Conservation (phyloP, 768 basidiomycete genomes). For the Xerocomus spinulosus region DNA sequence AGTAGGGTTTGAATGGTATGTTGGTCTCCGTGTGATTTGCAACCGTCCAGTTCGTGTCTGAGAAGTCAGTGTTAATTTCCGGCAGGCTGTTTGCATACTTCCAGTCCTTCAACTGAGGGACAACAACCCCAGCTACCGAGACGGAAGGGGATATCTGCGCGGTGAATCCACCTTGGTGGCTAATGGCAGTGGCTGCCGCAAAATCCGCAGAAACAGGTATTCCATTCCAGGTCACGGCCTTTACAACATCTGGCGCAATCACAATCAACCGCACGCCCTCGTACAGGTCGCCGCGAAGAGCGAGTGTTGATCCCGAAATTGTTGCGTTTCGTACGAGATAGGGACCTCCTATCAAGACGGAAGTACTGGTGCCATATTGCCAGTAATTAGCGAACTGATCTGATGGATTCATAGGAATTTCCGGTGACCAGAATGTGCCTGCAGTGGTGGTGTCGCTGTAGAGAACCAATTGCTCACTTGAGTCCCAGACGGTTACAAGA, state of each 20-base stretch:
- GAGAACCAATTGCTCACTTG: slow-evolving; percentile 60
- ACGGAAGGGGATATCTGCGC: slow-evolving; percentile 39
- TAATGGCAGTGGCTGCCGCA: slow-evolving; percentile 27
- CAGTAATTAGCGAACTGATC: slow-evolving; percentile 58
- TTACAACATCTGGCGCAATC: slow-evolving; percentile 53
- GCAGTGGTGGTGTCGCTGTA: slow-evolving; percentile 64
- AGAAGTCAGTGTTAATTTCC: slow-evolving; percentile 53
- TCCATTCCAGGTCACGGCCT: slow-evolving; percentile 71
- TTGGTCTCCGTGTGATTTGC: slow-evolving; percentile 75
- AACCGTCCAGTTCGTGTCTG: slow-evolving; percentile 59
- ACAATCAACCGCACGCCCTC: slow-evolving; percentile 54
- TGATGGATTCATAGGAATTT: slow-evolving; percentile 39
- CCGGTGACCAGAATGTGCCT: slow-evolving; percentile 73
- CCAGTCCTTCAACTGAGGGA: slow-evolving; percentile 62
- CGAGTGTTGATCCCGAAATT: slow-evolving; percentile 46
- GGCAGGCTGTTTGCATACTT: slow-evolving; percentile 72
- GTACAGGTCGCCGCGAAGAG: slow-evolving; percentile 66
- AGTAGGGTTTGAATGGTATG: slow-evolving; percentile 62
- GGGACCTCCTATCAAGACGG: slow-evolving; percentile 62
- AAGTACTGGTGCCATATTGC: slow-evolving; percentile 67
- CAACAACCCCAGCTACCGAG: slow-evolving; percentile 29
- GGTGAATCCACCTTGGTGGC: slow-evolving; percentile 43
- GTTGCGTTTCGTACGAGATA: slow-evolving; percentile 58
- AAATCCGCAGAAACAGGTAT: slow-evolving; percentile 35
- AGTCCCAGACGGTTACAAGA: slow-evolving; percentile 62